phyloP scores from a whole-genome alignment of 2,329 filamentous ascomycete species.

The Aspergillus jensenii region DNA sequence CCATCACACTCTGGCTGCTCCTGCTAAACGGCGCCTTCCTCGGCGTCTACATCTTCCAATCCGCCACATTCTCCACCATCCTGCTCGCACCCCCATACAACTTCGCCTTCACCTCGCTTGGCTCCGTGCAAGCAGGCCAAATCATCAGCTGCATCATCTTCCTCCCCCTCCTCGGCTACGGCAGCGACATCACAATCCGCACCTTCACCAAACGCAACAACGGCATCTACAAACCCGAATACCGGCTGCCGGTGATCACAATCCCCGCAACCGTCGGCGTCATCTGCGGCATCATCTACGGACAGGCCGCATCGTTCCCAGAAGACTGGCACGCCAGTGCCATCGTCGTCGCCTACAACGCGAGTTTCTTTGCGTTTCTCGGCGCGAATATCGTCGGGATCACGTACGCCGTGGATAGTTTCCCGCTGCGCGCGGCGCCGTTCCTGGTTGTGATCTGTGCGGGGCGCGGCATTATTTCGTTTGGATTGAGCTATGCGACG shows the following conservation, averaged over 20 bases:
- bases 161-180: slow-evolving; percentile 13
- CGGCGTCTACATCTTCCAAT: slow-evolving; percentile 14
- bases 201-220: background rate
- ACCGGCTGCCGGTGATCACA: slow-evolving; percentile 4
- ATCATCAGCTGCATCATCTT: slow-evolving; percentile 13
- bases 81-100: slow-evolving; percentile 9
- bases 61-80: slow-evolving; percentile 6
- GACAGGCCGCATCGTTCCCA: slow-evolving; percentile 3
- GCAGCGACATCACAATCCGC: slow-evolving; percentile 7
- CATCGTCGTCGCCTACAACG: slow-evolving; percentile 9
- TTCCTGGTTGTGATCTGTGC: slow-evolving; percentile 13
- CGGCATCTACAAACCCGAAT: slow-evolving; percentile 5
- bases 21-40: slow-evolving; percentile 13
- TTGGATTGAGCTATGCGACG: slow-evolving; percentile 7
- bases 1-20: slow-evolving; percentile 11
- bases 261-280: background rate
- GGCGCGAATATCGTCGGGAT: slow-evolving; percentile 7
- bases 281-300: slow-evolving; percentile 11
- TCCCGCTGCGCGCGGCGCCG: slow-evolving; percentile 8
- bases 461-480: slow-evolving; percentile 9
- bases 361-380: slow-evolving; percentile 10
- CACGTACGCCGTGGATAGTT: slow-evolving; percentile 10
- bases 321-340: slow-evolving; percentile 4
- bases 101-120: slow-evolving; percentile 6
- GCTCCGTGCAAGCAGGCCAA: slow-evolving; percentile 11